phyloP scores from a whole-genome alignment of 371 early-diverging fungal species.

The Paraphysoderma sedebokerense region DNA sequence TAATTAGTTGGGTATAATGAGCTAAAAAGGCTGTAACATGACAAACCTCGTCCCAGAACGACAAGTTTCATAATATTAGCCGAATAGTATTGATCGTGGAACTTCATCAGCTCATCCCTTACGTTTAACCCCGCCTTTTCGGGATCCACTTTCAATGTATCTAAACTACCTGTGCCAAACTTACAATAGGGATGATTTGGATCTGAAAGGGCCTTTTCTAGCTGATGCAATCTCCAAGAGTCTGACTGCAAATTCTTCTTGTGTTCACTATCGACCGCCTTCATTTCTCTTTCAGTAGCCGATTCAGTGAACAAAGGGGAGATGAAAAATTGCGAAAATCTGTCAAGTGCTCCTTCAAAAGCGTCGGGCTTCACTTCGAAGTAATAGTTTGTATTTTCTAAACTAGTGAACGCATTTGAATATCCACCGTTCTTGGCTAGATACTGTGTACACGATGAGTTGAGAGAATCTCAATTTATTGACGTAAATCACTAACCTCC shows the following conservation, averaged over 20 bases:
- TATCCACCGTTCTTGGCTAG: conserved; percentile 76
- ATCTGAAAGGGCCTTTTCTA: conserved; percentile 62
- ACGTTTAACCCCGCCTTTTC: conserved; percentile 51
- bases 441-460: conserved; percentile 32
- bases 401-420: conserved; percentile 89
- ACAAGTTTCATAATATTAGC: conserved; percentile 91
- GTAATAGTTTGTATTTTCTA: conserved; percentile 84
- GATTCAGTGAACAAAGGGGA: conserved; percentile 66
- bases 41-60: conserved; percentile 73
- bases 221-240: conserved; percentile 64
- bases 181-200: conserved; percentile 65
- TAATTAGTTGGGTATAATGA: too few species aligned
- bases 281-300: conserved; percentile 79
- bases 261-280: conserved; percentile 90
- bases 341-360: conserved; percentile 81
- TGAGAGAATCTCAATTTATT: conserved; percentile 2
- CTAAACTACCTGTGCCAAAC: conserved; percentile 74
- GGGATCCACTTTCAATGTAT: conserved; percentile 67
- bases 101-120: conserved; percentile 66
- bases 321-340: conserved; percentile 89
- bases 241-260: conserved; percentile 80
- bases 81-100: conserved; percentile 75
- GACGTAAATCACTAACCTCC: conserved; percentile 10
- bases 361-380: conserved; percentile 75
- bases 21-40: too few species aligned